Base-by-base conservation (phyloP, 1,284 basidiomycete species). In the Cryptococcus neoformans region DNA sequence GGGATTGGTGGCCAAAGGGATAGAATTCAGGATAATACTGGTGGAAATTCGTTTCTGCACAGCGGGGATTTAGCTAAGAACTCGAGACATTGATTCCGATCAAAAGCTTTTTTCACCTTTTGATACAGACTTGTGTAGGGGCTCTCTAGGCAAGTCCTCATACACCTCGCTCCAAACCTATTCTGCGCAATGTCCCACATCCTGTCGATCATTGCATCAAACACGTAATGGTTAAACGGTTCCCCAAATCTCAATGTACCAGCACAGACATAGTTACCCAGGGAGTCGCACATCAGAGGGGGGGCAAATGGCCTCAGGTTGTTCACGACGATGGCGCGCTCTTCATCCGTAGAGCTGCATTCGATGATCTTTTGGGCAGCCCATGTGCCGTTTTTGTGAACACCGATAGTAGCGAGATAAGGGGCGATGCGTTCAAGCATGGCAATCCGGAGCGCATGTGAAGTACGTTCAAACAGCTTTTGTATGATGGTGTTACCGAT, bases 361-460 rank as follows among this genome's bases (percentile, higher is more conserved):
- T 98, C 94, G 64, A 99, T 98, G 72, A 98, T 95, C 83, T 96
- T 96, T 78, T 99, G 96, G 2, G 94, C 95, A 0, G 96, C 95
- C 96, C 96, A 99, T 0, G 96, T 99, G 42, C 96, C 96, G 68
- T 99, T 99, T 81, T 99, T 99, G 82, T 99, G 96, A 52, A 95
- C 93, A 50, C 96, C 96, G 64, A 98, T 96, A 84, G 92, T 92
- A 34, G 95, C 96, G 28, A 99, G 81, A 74, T 96, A 90, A 53
- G 96, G 96, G 2, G 88, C 86, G 58, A 99, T 88, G 48, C 92
- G 87, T 70, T 98, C 92, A 47, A 99, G 82, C 90, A 99, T 93
- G 14, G 86, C 85, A 62, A 90, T 83, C 65, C 94, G 84, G 49
- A 92, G 86, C 2, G 70, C 77, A 41, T 87, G 80, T 17, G 90